These are phyloP conservation scores for Canna indica DNA, from an alignment of 176 grass and related monocot genomes.

Conservation along the genomic window DNA sequence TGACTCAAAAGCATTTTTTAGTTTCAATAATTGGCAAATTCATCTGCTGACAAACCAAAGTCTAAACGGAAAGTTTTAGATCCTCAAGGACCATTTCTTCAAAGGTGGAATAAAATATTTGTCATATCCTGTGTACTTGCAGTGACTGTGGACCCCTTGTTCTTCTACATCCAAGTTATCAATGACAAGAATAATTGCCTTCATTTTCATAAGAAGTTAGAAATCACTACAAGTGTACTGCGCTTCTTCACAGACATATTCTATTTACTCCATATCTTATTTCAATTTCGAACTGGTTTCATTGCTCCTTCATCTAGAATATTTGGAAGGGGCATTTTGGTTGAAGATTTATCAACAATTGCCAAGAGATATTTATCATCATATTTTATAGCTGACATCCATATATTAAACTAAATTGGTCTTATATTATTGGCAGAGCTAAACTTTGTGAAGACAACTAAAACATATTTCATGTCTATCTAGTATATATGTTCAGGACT, in stretches of 20 bases:
- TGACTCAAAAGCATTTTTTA: constrained; percentile 47
- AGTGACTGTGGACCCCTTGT: constrained; percentile 71
- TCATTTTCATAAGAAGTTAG: constrained; percentile 58
- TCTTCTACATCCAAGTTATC: constrained; percentile 77
- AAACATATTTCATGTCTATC: too few species aligned
- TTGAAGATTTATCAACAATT: constrained; percentile 54
- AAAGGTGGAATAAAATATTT: constrained; percentile 95
- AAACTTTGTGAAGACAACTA: too few species aligned
- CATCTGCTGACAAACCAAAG: constrained; percentile 29
- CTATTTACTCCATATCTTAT: constrained; percentile 83
- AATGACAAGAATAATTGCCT: constrained; percentile 35
- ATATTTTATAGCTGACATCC: constrained; percentile 69
- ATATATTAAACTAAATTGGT: too few species aligned
- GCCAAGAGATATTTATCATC: constrained; percentile 64
- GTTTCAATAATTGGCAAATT: constrained; percentile 42
- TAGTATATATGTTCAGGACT: too few species aligned
- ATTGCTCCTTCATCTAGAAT: constrained; percentile 84
- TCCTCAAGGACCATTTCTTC: constrained; percentile 81
- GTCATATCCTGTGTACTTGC: constrained; percentile 78
- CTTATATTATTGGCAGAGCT: too few species aligned
- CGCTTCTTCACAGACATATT: constrained; percentile 74
- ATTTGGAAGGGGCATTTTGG: constrained; percentile 71
- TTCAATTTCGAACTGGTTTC: constrained; percentile 88
- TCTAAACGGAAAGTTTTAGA: constrained; percentile 49
- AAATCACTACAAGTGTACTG: constrained; percentile 61